Evolutionary conservation across 2,329 filamentous ascomycete species (phyloP).

Genomic region (Teratosphaeria gauchensis): DNA sequence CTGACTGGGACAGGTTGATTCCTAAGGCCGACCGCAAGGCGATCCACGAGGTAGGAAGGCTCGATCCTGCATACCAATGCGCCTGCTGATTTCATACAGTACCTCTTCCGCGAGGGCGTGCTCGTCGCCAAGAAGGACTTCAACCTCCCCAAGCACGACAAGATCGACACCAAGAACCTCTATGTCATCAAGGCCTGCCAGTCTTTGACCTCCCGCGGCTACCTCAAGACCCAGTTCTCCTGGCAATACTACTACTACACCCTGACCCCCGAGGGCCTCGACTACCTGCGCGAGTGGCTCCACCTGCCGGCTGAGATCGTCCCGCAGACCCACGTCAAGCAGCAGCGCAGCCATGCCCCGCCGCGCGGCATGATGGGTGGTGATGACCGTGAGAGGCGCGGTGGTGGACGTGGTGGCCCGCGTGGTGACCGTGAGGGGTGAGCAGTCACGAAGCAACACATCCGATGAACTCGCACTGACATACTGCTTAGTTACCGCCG

Average conservation of each 20-base stretch:
- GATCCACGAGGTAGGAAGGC: constrained; percentile 64
- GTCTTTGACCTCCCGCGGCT: constrained; percentile 95
- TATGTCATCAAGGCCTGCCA: constrained; percentile 96
- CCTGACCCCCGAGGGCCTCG: constrained; percentile 97
- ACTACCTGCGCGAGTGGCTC: constrained; percentile 99
- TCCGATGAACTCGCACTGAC: too few species aligned
- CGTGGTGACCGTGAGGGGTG: constrained; percentile 66
- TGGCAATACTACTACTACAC: constrained; percentile 99
- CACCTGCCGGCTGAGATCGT: constrained; percentile 99
- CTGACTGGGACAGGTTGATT: constrained; percentile 59
- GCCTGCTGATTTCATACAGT: constrained; percentile 35
- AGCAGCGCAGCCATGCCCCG: constrained; percentile 96
- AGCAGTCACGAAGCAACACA: too few species aligned
- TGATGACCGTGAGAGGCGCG: constrained; percentile 70
- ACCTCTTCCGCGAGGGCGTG: constrained; percentile 79
- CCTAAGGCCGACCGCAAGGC: constrained; percentile 99
- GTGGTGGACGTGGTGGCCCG: constrained; percentile 67
- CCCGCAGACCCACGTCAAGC: constrained; percentile 99
- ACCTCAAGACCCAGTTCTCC: constrained; percentile 99
- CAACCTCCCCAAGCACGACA: constrained; percentile 93
- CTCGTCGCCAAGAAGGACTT: constrained; percentile 99
- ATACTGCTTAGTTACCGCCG: constrained; percentile 20
- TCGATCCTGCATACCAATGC: not conserved
- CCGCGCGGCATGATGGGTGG: constrained; percentile 95
- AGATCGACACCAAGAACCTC: constrained; percentile 99